A percentile compares a stretch with the other conserved stretches of the same genome.
Evolutionary conservation across 2,329 filamentous ascomycete species (phyloP).

Genomic region (Pochonia chlamydosporia): DNA sequence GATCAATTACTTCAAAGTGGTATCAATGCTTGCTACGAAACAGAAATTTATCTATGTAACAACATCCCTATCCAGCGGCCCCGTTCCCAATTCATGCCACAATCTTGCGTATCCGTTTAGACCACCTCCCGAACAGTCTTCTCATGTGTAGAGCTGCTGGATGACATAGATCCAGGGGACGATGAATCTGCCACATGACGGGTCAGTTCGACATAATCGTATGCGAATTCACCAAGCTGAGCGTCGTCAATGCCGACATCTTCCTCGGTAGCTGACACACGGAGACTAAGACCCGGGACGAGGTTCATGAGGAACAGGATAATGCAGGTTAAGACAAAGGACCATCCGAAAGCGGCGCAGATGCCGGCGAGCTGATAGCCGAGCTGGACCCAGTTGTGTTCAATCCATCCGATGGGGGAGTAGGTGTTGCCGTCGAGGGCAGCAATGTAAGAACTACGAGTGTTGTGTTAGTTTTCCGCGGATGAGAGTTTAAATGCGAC

Average conservation of each 20-base stretch:
- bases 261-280: slow-evolving; percentile 61
- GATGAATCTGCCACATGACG: slow-evolving; percentile 51
- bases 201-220: slow-evolving; percentile 71
- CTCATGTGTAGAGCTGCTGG: slow-evolving; percentile 22
- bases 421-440: slow-evolving; percentile 61
- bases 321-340: slow-evolving; percentile 61
- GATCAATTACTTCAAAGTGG: too few relatives aligned
- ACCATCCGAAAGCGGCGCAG: slow-evolving; percentile 58
- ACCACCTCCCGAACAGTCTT: slow-evolving; percentile 15
- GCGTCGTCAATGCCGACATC: slow-evolving; percentile 66
- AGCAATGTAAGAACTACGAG: slow-evolving; percentile 59
- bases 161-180: slow-evolving; percentile 14
- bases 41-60: too few relatives aligned
- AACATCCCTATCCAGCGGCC: too few relatives aligned
- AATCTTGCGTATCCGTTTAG: neutral
- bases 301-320: slow-evolving; percentile 68
- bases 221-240: slow-evolving; percentile 77
- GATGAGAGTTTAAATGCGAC: neutral
- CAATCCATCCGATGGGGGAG: slow-evolving; percentile 62
- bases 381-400: slow-evolving; percentile 64
- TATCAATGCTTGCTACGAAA: neutral
- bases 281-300: slow-evolving; percentile 63
- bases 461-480: slow-evolving; percentile 12
- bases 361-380: slow-evolving; percentile 67
- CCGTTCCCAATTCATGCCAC: neutral